These are phyloP conservation scores for Miscanthus sacchariflorus DNA, from an alignment of 202 grass and related monocot genomes.

Conservation along the genomic window DNA sequence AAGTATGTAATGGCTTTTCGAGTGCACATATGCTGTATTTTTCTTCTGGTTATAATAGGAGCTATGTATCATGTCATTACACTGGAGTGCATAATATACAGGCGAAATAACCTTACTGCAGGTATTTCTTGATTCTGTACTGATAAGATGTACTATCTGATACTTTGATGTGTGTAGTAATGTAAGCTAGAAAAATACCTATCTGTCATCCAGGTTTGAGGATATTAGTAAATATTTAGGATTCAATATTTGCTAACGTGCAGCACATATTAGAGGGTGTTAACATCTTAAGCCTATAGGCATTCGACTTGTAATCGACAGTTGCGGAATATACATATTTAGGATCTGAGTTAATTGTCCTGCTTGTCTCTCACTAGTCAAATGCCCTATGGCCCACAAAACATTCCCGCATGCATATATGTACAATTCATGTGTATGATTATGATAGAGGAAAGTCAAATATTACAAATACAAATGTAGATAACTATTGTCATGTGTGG, in stretches of 20 bases:
- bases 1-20: conserved; percentile 3
- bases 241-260: background rate
- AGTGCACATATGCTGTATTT: conserved; percentile 34
- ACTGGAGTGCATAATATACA: conserved; percentile 34
- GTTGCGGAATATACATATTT: background rate
- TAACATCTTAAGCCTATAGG: background rate
- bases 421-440: background rate
- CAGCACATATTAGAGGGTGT: conserved; percentile 7
- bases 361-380: background rate
- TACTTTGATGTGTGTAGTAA: conserved; percentile 34
- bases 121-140: conserved; percentile 4
- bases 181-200: background rate
- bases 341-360: background rate
- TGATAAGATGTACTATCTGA: background rate
- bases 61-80: conserved; percentile 21
- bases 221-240: conserved; percentile 6
- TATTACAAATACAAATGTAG: background rate
- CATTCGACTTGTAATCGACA: background rate
- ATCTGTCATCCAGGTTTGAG: conserved; percentile 2
- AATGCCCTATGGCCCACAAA: background rate
- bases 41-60: conserved; percentile 27
- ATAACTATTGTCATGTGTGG: background rate
- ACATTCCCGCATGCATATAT: background rate
- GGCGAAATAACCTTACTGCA: background rate
- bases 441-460: background rate